Percentiles rank a stretch among this genome's conserved stretches.
These are phyloP conservation scores for Eutrema salsugineum DNA, from an alignment of 441 rosid genomes.

Conservation along the genomic window DNA sequence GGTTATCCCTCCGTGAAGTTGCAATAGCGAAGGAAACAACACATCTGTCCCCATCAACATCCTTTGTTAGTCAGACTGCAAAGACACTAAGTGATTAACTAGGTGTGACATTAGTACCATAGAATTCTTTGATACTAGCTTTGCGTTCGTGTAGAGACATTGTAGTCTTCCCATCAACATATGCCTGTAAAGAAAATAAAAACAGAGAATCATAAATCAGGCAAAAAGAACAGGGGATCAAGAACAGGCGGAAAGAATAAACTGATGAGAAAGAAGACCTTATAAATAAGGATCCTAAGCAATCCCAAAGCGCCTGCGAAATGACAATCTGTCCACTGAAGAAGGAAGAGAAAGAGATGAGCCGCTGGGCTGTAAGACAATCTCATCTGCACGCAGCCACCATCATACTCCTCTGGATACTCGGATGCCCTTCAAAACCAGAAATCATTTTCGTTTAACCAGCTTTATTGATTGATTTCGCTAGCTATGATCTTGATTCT, in stretches of 20 bases:
- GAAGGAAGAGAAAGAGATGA: slow-evolving; percentile 76
- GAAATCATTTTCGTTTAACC: not conserved
- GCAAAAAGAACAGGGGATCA: not conserved
- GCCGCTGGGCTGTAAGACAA: slow-evolving; percentile 91
- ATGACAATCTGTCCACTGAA: slow-evolving; percentile 94
- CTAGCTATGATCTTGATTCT: no score
- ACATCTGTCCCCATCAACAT: slow-evolving; percentile 39
- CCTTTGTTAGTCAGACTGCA: no score
- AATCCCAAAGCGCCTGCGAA: slow-evolving; percentile 86
- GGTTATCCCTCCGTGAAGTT: slow-evolving; percentile 54
- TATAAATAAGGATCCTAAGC: slow-evolving; percentile 82
- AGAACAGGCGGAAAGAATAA: not conserved
- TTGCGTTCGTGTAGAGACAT: slow-evolving; percentile 58
- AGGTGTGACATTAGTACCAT: slow-evolving; percentile 40
- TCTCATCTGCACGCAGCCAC: slow-evolving; percentile 92
- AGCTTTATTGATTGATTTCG: no score
- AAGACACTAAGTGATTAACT: not conserved
- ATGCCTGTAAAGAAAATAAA: slow-evolving; percentile 38
- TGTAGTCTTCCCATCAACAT: slow-evolving; percentile 68
- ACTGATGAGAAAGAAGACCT: slow-evolving; percentile 36
- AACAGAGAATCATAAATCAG: not conserved
- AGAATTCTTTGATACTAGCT: slow-evolving; percentile 61
- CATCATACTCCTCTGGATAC: slow-evolving; percentile 79
- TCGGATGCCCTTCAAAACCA: slow-evolving; percentile 66
- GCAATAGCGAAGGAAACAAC: slow-evolving; percentile 63